These are phyloP conservation scores for Arthroderma uncinatum DNA, from an alignment of 2,329 filamentous ascomycete genomes.

Conservation along the genomic window DNA sequence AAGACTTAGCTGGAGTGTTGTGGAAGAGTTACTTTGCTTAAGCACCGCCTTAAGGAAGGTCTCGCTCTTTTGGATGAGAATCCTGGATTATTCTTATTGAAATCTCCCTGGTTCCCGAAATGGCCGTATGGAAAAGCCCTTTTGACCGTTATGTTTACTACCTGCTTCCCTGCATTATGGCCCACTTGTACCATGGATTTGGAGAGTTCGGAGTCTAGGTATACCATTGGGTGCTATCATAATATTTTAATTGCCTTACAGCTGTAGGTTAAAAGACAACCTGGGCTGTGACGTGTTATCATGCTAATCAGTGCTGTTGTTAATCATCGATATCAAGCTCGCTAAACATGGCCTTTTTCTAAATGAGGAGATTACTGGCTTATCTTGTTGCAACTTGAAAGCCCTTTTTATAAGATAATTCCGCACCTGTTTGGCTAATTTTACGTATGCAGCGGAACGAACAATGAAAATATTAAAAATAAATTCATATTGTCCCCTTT, in stretches of 20 bases:
- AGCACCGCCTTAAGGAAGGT: slow-evolving; percentile 8
- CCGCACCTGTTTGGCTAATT: no score
- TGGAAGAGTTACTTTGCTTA: slow-evolving; percentile 99
- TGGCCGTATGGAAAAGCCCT: neutral
- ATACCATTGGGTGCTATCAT: neutral
- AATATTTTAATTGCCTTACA: neutral
- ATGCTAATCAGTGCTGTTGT: neutral
- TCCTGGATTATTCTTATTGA: neutral
- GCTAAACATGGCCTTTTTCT: neutral
- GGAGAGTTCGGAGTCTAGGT: neutral
- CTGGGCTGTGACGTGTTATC: neutral
- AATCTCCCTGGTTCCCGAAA: neutral
- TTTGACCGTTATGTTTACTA: neutral
- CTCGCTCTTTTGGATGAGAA: neutral
- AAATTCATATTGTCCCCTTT: no score
- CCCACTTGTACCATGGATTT: neutral
- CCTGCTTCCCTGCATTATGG: neutral
- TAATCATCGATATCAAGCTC: neutral
- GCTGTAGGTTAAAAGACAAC: neutral
- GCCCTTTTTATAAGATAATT: no score
- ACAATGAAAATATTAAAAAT: no score
- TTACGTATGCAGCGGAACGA: no score
- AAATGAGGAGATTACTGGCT: no score
- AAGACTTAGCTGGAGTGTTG: slow-evolving; percentile 87
- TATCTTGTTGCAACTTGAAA: no score